Evolutionary conservation across 192 early-diverging fungal genomes (phyloP).

Genomic region (Oehlia diaphana): DNA sequence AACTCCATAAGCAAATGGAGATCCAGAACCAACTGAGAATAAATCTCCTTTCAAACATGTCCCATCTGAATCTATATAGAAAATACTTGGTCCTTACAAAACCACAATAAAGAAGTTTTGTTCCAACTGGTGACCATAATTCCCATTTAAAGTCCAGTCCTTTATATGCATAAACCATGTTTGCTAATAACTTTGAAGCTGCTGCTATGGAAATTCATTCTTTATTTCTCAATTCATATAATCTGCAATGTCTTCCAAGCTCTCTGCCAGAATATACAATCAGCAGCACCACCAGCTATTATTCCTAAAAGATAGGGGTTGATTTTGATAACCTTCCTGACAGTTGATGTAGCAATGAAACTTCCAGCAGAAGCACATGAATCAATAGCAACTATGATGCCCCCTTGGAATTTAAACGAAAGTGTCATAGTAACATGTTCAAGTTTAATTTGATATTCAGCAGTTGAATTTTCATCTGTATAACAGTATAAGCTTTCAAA

Average conservation of each 20-base stretch:
- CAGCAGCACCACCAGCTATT: conserved; percentile 99
- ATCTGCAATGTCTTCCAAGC: conserved; percentile 86
- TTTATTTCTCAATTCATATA: conserved; percentile 97
- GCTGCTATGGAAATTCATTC: conserved; percentile 98
- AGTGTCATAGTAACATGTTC: conserved; percentile 97
- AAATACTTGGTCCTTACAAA: conserved; percentile 80
- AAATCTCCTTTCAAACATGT: too few relatives aligned
- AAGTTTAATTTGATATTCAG: conserved; percentile 85
- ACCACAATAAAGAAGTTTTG: conserved; percentile 49
- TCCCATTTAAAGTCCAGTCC: conserved; percentile 98
- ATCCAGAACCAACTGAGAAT: too few relatives aligned
- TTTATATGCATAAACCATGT: conserved; percentile 98
- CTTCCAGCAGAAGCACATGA: conserved; percentile 92
- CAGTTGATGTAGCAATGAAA: conserved; percentile 90
- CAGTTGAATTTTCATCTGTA: conserved; percentile 70
- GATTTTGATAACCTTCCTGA: conserved; percentile 99
- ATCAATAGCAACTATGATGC: conserved; percentile 94
- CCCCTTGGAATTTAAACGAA: conserved; percentile 94
- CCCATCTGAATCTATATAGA: too few relatives aligned
- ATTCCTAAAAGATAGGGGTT: conserved; percentile 98
- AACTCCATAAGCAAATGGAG: too few relatives aligned
- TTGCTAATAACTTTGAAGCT: conserved; percentile 93
- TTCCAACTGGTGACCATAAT: conserved; percentile 99
- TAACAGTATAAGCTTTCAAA: too few relatives aligned
- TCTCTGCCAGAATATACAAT: conserved; percentile 99